Conservation (phyloP, 2,329 filamentous ascomycete genomes). For the Fusarium floridanum region DNA sequence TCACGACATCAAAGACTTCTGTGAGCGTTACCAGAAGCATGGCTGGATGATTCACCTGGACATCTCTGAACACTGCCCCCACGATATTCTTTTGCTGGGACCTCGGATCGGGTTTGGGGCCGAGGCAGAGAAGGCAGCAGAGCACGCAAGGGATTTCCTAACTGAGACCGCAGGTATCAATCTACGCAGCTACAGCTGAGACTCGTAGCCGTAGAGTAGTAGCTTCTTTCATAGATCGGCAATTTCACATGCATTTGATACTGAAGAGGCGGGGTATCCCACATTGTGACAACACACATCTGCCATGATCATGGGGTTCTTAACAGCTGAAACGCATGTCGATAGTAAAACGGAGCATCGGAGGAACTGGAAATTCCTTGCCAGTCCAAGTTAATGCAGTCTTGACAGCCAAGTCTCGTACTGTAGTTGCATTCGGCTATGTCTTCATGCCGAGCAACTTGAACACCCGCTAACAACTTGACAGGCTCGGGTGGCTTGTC, state of each 20-base stretch:
- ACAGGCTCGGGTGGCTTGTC: neutral
- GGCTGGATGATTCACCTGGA: conserved; percentile 34
- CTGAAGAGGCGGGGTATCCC: neutral
- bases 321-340: neutral
- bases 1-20: conserved; percentile 37
- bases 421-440: conserved; percentile 10
- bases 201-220: neutral
- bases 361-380: neutral
- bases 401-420: conserved; percentile 21
- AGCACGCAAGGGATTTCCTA: conserved; percentile 29
- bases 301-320: neutral
- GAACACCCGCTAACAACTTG: neutral
- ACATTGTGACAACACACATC: neutral
- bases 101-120: conserved; percentile 26
- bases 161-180: conserved; percentile 17
- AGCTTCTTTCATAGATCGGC: neutral
- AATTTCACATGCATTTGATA: conserved; percentile 26
- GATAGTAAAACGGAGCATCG: neutral
- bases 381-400: neutral
- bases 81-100: conserved; percentile 37
- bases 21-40: conserved; percentile 20
- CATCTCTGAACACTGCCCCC: conserved; percentile 33
- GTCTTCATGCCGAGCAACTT: neutral
- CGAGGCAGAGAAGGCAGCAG: conserved; percentile 35
- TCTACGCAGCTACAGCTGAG: conserved; percentile 6